Conservation (phyloP, 2,329 filamentous ascomycete genomes). For the Colletotrichum costaricense region DNA sequence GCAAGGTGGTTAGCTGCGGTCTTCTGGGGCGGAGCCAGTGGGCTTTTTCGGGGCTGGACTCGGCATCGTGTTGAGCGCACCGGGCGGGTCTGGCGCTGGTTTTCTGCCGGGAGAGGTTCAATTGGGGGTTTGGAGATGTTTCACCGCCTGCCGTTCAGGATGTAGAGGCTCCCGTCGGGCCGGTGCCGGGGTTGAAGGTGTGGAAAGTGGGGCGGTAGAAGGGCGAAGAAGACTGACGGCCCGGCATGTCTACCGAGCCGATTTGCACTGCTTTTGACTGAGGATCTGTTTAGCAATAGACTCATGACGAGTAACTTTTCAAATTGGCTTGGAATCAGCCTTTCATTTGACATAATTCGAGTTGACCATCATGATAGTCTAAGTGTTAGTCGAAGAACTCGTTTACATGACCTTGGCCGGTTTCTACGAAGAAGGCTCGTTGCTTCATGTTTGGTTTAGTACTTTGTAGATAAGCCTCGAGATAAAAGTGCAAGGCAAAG, state of each 20-base stretch:
- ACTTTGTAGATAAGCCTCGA: too few species aligned
- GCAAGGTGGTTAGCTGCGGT: not conserved
- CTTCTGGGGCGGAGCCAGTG: not conserved
- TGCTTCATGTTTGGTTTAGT: too few species aligned
- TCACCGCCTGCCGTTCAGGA: slow-evolving; percentile 21
- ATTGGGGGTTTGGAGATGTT: not conserved
- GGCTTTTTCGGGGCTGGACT: slow-evolving; percentile 17
- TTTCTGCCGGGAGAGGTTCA: slow-evolving; percentile 28
- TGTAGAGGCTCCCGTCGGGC: not conserved
- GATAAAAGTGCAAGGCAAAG: too few species aligned
- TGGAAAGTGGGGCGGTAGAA: not conserved
- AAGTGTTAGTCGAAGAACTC: too few species aligned
- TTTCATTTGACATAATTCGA: too few species aligned
- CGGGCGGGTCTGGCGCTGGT: slow-evolving; percentile 7
- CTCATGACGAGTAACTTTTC: too few species aligned
- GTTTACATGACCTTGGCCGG: too few species aligned
- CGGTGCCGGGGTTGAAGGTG: slow-evolving; percentile 15
- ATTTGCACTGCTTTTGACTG: not conserved
- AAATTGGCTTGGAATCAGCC: too few species aligned
- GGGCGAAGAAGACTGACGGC: not conserved
- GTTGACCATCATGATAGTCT: too few species aligned
- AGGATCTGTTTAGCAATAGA: too few species aligned
- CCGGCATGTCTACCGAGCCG: not conserved
- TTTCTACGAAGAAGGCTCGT: too few species aligned
- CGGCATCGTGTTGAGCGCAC: not conserved